Evolutionary conservation across 2,329 filamentous ascomycete species (phyloP).

Genomic region (Helminthosporium solani): DNA sequence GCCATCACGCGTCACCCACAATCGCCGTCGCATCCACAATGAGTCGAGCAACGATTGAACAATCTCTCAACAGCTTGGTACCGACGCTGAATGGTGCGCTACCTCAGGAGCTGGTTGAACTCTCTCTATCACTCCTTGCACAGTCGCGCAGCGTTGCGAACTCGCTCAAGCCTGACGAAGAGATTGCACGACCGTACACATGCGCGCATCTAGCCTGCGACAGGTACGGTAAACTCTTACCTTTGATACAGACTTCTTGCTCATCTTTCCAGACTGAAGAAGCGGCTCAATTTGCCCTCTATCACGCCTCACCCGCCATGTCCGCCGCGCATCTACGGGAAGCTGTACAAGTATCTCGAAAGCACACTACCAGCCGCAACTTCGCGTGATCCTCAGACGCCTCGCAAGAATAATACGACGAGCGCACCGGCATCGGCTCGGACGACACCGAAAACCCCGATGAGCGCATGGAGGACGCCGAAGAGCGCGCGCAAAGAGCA

Average conservation of each 20-base stretch:
- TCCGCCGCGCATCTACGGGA: conserved; percentile 65
- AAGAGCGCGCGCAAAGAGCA: conserved; percentile 18
- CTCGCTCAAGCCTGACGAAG: conserved; percentile 44
- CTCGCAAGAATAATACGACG: conserved; percentile 29
- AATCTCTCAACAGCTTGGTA: conserved; percentile 45
- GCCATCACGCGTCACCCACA: too few species aligned
- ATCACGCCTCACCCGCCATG: conserved; percentile 40
- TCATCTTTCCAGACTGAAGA: conserved; percentile 62
- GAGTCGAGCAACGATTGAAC: conserved; percentile 31
- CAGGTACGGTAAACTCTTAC: conserved; percentile 52
- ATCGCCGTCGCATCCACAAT: too few species aligned
- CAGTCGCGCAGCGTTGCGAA: conserved; percentile 49
- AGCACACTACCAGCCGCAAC: conserved; percentile 59
- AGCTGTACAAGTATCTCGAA: conserved; percentile 78
- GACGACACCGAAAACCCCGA: conserved; percentile 24
- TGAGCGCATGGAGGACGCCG: conserved; percentile 21
- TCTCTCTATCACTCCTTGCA: conserved; percentile 36
- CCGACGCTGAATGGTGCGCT: conserved; percentile 40
- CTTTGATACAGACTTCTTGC: conserved; percentile 26
- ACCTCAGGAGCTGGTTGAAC: conserved; percentile 34
- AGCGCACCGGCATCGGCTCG: conserved; percentile 23
- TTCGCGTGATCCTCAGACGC: conserved; percentile 29
- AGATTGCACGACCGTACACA: conserved; percentile 41
- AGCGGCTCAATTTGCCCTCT: conserved; percentile 36
- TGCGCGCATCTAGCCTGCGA: conserved; percentile 71